Evolutionary conservation across 192 early-diverging fungal genomes (phyloP).

Genomic region (Pilobolus umbonatus): DNA sequence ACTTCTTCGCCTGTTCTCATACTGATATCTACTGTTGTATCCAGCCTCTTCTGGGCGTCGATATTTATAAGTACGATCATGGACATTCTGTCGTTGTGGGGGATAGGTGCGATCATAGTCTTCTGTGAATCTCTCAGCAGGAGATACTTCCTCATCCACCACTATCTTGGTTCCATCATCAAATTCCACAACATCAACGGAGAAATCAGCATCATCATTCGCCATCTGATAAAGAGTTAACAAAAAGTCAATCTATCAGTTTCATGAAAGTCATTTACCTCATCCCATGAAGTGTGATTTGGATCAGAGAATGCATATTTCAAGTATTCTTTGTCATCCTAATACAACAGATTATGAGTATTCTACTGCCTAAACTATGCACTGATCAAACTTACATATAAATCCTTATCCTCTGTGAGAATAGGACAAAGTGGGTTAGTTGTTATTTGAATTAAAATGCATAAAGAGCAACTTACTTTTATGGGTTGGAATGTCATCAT

Average conservation of each 20-base stretch:
- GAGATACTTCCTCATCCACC: constrained; percentile 19
- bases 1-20: constrained; percentile 12
- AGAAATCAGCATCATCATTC: constrained; percentile 27
- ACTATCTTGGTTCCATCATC: constrained; percentile 24
- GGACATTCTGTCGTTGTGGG: constrained; percentile 10
- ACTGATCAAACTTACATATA: not conserved
- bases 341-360: not conserved
- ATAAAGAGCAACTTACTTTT: constrained; percentile 2
- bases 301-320: constrained; percentile 8
- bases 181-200: constrained; percentile 22
- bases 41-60: constrained; percentile 6
- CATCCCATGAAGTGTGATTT: constrained; percentile 21
- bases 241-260: too few species aligned
- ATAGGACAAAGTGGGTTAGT: not conserved
- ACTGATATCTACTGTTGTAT: not conserved
- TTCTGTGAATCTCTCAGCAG: constrained; percentile 32
- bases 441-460: not conserved
- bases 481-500: constrained; percentile 3
- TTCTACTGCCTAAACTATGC: not conserved
- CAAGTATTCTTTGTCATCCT: constrained; percentile 11
- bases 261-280: not conserved
- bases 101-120: constrained; percentile 37
- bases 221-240: constrained; percentile 31
- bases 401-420: not conserved
- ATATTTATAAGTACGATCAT: not conserved